These are phyloP conservation scores for Chrysanthemum seticuspe DNA, from an alignment of 129 eudicot genomes.

Conservation along the genomic window DNA sequence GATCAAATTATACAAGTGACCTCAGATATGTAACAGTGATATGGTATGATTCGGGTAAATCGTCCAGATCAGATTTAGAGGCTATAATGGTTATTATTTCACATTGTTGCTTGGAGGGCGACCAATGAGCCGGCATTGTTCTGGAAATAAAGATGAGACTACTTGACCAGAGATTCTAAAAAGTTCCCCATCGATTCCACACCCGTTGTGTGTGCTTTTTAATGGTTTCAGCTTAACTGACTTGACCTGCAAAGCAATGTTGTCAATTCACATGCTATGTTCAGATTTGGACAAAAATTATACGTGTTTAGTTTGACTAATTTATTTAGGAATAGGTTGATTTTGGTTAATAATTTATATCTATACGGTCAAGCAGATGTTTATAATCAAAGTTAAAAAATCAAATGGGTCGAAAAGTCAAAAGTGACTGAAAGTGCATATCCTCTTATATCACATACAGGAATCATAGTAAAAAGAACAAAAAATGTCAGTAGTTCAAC, in stretches of 20 bases:
- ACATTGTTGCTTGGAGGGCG: slow-evolving; percentile 45
- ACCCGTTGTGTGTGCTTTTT: slow-evolving; percentile 71
- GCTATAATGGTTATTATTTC: slow-evolving; percentile 42
- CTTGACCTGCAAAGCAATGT: slow-evolving; percentile 65
- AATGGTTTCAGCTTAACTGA: slow-evolving; percentile 86
- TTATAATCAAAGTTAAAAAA: neutral
- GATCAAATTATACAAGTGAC: slow-evolving; percentile 36
- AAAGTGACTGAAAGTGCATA: no score
- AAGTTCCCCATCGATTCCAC: slow-evolving; percentile 98
- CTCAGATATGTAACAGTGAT: slow-evolving; percentile 36
- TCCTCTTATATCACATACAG: no score
- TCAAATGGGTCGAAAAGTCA: neutral
- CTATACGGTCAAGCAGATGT: neutral
- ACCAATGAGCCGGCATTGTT: slow-evolving; percentile 93
- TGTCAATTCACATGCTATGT: neutral
- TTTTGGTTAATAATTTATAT: neutral
- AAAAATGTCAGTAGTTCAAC: no score
- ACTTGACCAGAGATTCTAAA: slow-evolving; percentile 78
- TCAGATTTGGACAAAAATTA: neutral
- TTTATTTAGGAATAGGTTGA: neutral
- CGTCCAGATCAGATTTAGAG: slow-evolving; percentile 15
- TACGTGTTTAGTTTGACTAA: neutral
- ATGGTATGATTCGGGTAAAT: slow-evolving; percentile 11
- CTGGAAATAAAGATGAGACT: slow-evolving; percentile 76
- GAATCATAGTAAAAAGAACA: no score